phyloP scores from a whole-genome alignment of 352 stramenopile species.

The Pythium brachiatum region DNA sequence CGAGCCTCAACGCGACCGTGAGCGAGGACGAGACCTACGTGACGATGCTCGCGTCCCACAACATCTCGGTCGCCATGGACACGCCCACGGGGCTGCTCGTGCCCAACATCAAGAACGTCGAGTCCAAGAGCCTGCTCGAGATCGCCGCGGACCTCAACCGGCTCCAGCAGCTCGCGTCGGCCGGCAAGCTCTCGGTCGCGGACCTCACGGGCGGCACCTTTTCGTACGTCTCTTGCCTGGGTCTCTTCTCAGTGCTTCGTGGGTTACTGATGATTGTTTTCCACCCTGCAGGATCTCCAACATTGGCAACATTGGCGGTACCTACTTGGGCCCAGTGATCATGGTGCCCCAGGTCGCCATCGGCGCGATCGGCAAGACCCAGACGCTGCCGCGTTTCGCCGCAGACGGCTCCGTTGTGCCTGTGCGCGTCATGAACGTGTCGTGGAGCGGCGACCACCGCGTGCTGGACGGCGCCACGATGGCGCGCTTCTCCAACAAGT shows the following conservation, averaged over 20 bases:
- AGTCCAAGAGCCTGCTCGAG: slow-evolving; percentile 80
- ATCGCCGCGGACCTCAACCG: slow-evolving; percentile 85
- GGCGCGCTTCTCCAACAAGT: slow-evolving; percentile 96
- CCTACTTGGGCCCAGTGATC: slow-evolving; percentile 96
- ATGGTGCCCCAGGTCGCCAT: slow-evolving; percentile 96
- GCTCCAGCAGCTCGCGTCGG: slow-evolving; percentile 83
- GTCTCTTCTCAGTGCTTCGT: slow-evolving; percentile 1
- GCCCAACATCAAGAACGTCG: slow-evolving; percentile 94
- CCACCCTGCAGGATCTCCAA: slow-evolving; percentile 68
- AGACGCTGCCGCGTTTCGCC: slow-evolving; percentile 94
- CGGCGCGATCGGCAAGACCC: slow-evolving; percentile 95
- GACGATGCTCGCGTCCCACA: slow-evolving; percentile 90
- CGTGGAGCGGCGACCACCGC: slow-evolving; percentile 97
- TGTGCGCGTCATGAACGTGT: slow-evolving; percentile 94
- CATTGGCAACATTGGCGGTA: slow-evolving; percentile 97
- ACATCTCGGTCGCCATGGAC: slow-evolving; percentile 99
- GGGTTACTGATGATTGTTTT: not conserved
- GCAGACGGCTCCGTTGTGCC: slow-evolving; percentile 81
- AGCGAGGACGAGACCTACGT: slow-evolving; percentile 84
- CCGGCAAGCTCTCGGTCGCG: slow-evolving; percentile 69
- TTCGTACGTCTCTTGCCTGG: slow-evolving; percentile 43
- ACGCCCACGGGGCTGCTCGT: slow-evolving; percentile 95
- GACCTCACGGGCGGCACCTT: slow-evolving; percentile 94
- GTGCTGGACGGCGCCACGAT: slow-evolving; percentile 98
- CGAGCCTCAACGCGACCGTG: slow-evolving; percentile 92